Conservation (phyloP, 2,329 filamentous ascomycete species). For the Epichloe gansuensis region DNA sequence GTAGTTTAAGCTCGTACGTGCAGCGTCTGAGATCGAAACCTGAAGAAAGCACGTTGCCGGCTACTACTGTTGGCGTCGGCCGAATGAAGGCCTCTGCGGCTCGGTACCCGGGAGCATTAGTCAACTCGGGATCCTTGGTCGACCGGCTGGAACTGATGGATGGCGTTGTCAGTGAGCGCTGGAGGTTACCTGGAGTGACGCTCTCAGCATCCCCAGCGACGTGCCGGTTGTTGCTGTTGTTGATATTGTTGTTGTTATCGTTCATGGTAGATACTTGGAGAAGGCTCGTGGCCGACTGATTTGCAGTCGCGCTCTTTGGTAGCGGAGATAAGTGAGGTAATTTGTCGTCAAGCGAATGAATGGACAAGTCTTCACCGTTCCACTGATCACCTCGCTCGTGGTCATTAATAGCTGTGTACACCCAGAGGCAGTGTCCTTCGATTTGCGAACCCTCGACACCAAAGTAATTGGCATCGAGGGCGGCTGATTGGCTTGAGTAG, state of each 20-base stretch:
- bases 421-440: constrained; percentile 83
- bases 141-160: constrained; percentile 49
- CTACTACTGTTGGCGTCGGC: constrained; percentile 65
- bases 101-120: constrained; percentile 61
- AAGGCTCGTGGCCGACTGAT: constrained; percentile 33
- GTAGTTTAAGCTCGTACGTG: constrained; percentile 61
- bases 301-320: constrained; percentile 27
- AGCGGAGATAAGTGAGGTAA: constrained; percentile 40
- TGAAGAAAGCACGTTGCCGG: constrained; percentile 57
- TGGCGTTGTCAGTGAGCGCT: constrained; percentile 55
- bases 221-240: constrained; percentile 19
- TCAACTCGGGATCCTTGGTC: constrained; percentile 42
- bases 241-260: constrained; percentile 5
- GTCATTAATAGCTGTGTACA: constrained; percentile 72
- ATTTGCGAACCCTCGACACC: constrained; percentile 73
- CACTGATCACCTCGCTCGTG: constrained; percentile 86
- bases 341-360: constrained; percentile 75
- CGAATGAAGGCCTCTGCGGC: constrained; percentile 90
- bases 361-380: constrained; percentile 95
- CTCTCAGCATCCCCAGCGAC: constrained; percentile 39
- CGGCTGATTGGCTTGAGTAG: constrained; percentile 82
- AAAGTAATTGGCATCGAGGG: constrained; percentile 93
- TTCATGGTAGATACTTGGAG: constrained; percentile 12
- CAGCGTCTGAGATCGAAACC: constrained; percentile 76
- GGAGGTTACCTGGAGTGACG: constrained; percentile 66